These are phyloP conservation scores for Diaporthe helianthi DNA, from an alignment of 2,329 filamentous ascomycete species.

Conservation along the genomic window DNA sequence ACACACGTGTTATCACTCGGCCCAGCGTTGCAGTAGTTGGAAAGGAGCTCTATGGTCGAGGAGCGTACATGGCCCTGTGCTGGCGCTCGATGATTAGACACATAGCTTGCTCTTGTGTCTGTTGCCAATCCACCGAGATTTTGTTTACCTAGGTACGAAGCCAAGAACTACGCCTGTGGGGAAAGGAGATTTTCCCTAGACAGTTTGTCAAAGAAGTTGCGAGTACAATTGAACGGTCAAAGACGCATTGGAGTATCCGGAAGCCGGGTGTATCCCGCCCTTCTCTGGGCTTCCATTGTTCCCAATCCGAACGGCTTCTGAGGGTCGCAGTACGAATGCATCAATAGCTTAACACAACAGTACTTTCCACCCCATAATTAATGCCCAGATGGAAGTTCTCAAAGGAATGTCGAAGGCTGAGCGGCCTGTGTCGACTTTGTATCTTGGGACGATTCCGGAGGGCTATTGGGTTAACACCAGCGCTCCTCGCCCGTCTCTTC, in stretches of 20 bases:
- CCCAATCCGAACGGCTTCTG: background rate
- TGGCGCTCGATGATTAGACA: too few species aligned
- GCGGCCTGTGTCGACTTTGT: background rate
- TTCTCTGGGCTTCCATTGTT: background rate
- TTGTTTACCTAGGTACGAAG: background rate
- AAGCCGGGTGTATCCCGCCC: background rate
- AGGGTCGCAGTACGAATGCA: background rate
- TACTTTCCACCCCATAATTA: background rate
- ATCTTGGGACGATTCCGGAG: background rate
- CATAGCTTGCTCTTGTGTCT: background rate
- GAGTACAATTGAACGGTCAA: background rate
- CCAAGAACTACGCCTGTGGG: background rate
- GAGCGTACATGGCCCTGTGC: too few species aligned
- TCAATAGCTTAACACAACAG: background rate
- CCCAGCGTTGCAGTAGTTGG: too few species aligned
- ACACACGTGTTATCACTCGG: too few species aligned
- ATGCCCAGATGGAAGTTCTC: background rate
- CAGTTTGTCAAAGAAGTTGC: background rate
- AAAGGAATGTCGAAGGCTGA: background rate
- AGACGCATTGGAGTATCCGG: background rate
- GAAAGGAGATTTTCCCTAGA: background rate
- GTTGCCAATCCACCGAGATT: background rate
- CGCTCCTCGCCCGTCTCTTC: too few species aligned
- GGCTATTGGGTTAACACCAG: background rate
- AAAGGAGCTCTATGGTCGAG: too few species aligned